These are phyloP conservation scores for Rusavskia elegans DNA, from an alignment of 495 filamentous ascomycete genomes.

Conservation along the genomic window DNA sequence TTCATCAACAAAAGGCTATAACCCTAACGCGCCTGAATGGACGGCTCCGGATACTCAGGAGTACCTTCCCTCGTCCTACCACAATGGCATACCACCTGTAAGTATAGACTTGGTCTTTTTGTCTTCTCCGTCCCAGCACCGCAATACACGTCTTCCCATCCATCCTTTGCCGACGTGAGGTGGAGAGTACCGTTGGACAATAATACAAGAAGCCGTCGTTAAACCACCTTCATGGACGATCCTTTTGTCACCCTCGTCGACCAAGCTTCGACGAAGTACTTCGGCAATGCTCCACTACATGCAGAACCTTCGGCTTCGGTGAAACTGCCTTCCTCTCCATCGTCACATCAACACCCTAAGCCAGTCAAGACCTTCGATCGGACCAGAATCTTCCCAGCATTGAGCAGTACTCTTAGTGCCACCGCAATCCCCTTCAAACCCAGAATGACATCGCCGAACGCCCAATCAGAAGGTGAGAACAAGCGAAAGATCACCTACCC, in stretches of 20 bases:
- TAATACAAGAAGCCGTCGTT: no score
- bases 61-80: slow-evolving; percentile 67
- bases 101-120: slow-evolving; percentile 12
- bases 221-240: background rate
- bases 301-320: slow-evolving; percentile 2
- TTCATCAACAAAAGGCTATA: slow-evolving; percentile 10
- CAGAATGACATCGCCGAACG: background rate
- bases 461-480: background rate
- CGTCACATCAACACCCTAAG: background rate
- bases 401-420: slow-evolving; percentile 1
- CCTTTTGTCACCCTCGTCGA: background rate
- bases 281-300: slow-evolving; percentile 4
- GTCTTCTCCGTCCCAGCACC: slow-evolving; percentile 3
- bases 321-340: background rate
- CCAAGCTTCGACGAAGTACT: background rate
- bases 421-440: slow-evolving; percentile 4
- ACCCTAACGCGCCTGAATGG: slow-evolving; percentile 34
- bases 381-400: background rate
- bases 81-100: slow-evolving; percentile 42
- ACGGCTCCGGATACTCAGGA: slow-evolving; percentile 50
- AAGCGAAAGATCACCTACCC: background rate
- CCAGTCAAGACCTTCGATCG: background rate
- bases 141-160: slow-evolving; percentile 3
- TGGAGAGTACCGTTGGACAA: no score
- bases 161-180: background rate